A percentile compares a stretch with the other conserved stretches of the same genome.
phyloP scores from a whole-genome alignment of 805 yeast species.

The Candida succiphila region DNA sequence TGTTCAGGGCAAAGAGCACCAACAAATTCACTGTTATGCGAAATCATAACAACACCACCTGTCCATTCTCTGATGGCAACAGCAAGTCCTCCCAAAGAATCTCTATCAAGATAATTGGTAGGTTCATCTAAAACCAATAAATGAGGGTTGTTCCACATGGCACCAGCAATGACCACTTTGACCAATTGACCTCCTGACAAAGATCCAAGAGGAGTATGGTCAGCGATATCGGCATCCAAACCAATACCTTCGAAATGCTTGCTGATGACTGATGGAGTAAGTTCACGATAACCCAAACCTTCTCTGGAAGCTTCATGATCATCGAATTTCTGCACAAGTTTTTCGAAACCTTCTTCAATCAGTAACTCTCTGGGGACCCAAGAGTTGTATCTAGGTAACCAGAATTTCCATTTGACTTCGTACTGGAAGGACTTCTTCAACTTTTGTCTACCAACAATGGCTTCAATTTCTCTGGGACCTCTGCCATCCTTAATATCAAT shows the following conservation, averaged over 20 bases:
- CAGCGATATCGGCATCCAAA: conserved; percentile 95
- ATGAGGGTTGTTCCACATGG: conserved; percentile 99
- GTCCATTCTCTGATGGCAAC: conserved; percentile 96
- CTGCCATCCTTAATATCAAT: conserved; percentile 74
- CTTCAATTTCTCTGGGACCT: conserved; percentile 85
- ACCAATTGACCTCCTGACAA: conserved; percentile 97
- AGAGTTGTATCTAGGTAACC: conserved; percentile 88
- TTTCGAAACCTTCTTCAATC: conserved; percentile 76
- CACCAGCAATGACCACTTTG: conserved; percentile 98
- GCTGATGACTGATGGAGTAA: conserved; percentile 84
- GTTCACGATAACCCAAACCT: conserved; percentile 96
- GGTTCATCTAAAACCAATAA: conserved; percentile 95
- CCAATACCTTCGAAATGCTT: conserved; percentile 98
- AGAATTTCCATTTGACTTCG: conserved; percentile 87
- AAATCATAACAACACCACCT: conserved; percentile 98
- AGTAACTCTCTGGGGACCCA: conserved; percentile 85
- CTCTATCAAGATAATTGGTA: conserved; percentile 96
- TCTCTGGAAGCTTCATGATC: conserved; percentile 99
- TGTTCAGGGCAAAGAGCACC: conserved; percentile 98
- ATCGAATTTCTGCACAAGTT: conserved; percentile 91
- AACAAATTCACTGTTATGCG: conserved; percentile 94
- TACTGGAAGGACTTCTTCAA: conserved; percentile 94
- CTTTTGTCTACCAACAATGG: conserved; percentile 95
- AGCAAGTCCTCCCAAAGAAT: conserved; percentile 94
- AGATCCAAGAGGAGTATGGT: conserved; percentile 95